Percentiles rank a stretch among this genome's conserved stretches.
Conservation (phyloP, 2,329 filamentous ascomycete species). For the Trichoderma brevicompactum region DNA sequence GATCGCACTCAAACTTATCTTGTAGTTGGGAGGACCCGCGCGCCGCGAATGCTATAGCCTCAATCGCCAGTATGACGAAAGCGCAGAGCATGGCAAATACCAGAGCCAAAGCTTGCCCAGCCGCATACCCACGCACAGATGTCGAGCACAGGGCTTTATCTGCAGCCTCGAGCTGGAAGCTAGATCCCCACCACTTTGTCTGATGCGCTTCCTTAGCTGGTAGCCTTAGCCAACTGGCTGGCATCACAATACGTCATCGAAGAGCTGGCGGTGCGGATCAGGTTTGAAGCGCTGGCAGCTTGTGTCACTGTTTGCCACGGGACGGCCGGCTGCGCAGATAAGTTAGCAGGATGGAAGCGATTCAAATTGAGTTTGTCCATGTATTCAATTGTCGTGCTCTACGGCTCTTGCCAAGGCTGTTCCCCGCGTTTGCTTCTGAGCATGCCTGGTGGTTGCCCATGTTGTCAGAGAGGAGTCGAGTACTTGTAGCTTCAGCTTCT, state of each 20-base stretch:
- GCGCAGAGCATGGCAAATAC: background rate
- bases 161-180: conserved; percentile 6
- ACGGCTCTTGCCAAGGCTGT: background rate
- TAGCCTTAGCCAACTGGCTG: background rate
- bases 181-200: conserved; percentile 16
- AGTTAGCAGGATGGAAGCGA: conserved; percentile 2
- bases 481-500: background rate
- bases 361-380: conserved; percentile 16
- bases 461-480: conserved; percentile 1
- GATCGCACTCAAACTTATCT: background rate
- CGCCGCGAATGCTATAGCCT: conserved; percentile 16
- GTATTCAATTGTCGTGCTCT: background rate
- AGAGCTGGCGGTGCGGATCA: conserved; percentile 11
- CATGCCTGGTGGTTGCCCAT: conserved; percentile 8
- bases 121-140: background rate
- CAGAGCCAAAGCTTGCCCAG: background rate
- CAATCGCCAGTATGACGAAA: conserved; percentile 27
- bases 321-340: conserved; percentile 9
- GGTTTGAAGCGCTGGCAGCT: conserved; percentile 16
- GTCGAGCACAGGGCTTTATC: background rate
- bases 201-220: conserved; percentile 16
- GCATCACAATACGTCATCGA: conserved; percentile 28
- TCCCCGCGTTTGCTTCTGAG: background rate
- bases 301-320: background rate
- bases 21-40: background rate